phyloP scores from a whole-genome alignment of 345 rosid genomes.

The Combretum micranthum region DNA sequence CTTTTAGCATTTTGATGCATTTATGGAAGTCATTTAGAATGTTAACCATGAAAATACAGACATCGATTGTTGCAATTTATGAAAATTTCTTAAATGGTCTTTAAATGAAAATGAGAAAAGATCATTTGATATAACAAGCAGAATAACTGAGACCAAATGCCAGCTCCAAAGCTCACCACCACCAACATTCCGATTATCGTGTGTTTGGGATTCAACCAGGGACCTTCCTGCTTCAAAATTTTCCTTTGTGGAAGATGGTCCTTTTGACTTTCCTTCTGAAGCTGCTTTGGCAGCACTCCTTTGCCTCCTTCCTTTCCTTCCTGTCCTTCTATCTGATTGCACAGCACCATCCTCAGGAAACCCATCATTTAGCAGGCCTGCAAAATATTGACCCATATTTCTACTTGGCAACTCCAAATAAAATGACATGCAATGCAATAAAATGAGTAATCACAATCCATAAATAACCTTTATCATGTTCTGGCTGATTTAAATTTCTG shows the following conservation, averaged over 20 bases:
- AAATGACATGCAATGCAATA: not conserved
- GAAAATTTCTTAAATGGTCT: too few species aligned
- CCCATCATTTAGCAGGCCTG: conserved; percentile 37
- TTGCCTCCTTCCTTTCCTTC: conserved; percentile 75
- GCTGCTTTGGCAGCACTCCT: conserved; percentile 45
- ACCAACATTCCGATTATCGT: conserved; percentile 17
- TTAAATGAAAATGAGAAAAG: too few species aligned
- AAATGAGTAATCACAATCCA: conserved; percentile 4
- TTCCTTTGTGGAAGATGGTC: conserved; percentile 37
- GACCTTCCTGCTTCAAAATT: conserved; percentile 29
- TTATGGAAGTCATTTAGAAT: not conserved
- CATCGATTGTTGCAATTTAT: not conserved
- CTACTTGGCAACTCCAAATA: too few species aligned
- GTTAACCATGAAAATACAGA: not conserved
- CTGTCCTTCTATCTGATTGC: conserved; percentile 40
- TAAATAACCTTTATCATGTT: conserved; percentile 42
- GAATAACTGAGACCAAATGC: too few species aligned
- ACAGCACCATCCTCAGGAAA: conserved; percentile 36
- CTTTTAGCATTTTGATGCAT: not conserved
- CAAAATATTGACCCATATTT: conserved; percentile 2
- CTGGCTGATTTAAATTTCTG: conserved; percentile 18
- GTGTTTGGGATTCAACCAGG: conserved; percentile 14
- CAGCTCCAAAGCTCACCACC: conserved; percentile 27
- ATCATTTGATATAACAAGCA: too few species aligned
- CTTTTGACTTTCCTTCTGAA: conserved; percentile 41